Base-by-base conservation (phyloP, 148 eudicot species). In the Heliosperma pusillum region DNA sequence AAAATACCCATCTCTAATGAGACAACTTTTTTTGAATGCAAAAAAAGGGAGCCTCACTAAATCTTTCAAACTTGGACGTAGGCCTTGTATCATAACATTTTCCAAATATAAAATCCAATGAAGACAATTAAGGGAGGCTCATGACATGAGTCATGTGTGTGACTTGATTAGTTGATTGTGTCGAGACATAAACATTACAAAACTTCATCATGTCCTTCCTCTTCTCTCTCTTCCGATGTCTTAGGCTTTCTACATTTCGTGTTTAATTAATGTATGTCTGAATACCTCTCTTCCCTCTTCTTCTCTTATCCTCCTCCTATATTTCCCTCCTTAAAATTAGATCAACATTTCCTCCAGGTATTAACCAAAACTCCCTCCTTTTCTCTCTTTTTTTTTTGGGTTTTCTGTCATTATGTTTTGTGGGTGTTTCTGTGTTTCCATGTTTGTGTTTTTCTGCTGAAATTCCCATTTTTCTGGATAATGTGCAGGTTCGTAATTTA, bases 381-480 rank as follows among this genome's bases (percentile, higher is more conserved):
- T 61, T 61, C 36, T 26, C 5, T 26, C 7, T 9, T 61, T 61
- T 61, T 7, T 58, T 58, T 2, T 59, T 20, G 55, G 3, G 4
- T 50, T 50, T 50, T 50, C 17, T 50, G 19, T 13, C 55, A 50
- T 50, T 61, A 24, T 10, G 2, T 21, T 61, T 61, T 61, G 36
- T 61, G 66, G 66, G 36, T 24, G 12, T 61, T 61, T 61, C 25
- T 59, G 21, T n/a, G n/a, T 17, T 13, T n/a, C 19, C 22, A 17
- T 56, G 16, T 2, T 20, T 20, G 45, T 42, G n/a, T n/a, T n/a
- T 17, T n/a, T 56, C 64, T 59, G 64, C 64, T 21, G 64, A 59
- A 59, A 22, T 59, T 16, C 64, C 26, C 64, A 59, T 59, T 59
- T 61, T 61, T 26, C 13, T 61, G 66, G 66, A 61, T 2, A 61